These are phyloP conservation scores for Colletotrichum lindemuthianum DNA, from an alignment of 2,329 filamentous ascomycete species.

Conservation along the genomic window DNA sequence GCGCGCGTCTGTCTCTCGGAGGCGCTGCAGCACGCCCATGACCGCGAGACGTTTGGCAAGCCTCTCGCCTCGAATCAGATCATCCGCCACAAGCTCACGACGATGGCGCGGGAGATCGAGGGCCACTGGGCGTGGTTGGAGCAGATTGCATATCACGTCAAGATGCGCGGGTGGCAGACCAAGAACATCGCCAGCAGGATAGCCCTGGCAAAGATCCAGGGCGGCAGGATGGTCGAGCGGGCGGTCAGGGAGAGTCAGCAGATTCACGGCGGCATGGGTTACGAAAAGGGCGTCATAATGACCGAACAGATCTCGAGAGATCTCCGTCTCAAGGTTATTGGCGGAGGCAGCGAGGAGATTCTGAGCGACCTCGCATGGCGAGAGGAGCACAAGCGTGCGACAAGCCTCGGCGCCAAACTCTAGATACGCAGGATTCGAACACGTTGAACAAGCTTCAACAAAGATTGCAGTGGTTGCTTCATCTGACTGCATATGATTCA, in stretches of 20 bases:
- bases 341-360: conserved; percentile 66
- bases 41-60: conserved; percentile 67
- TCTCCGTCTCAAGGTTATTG: conserved; percentile 61
- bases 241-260: conserved; percentile 64
- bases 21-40: conserved; percentile 61
- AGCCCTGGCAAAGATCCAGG: conserved; percentile 57
- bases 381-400: conserved; percentile 48
- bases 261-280: conserved; percentile 63
- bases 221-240: conserved; percentile 59
- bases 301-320: conserved; percentile 65
- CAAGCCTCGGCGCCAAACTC: conserved; percentile 17
- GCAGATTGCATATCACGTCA: conserved; percentile 65
- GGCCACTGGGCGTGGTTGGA: conserved; percentile 70
- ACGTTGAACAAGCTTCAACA: conserved; percentile 7
- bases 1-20: conserved; percentile 65
- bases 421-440: not conserved
- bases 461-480: not conserved
- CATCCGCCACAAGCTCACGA: conserved; percentile 69
- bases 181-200: conserved; percentile 46
- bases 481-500: too few relatives aligned
- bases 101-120: conserved; percentile 68
- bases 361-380: conserved; percentile 61
- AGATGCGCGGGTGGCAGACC: conserved; percentile 41
- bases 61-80: conserved; percentile 67
- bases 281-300: conserved; percentile 57